These are phyloP conservation scores for Isatis lusitanica DNA, from an alignment of 441 rosid species.

Conservation along the genomic window DNA sequence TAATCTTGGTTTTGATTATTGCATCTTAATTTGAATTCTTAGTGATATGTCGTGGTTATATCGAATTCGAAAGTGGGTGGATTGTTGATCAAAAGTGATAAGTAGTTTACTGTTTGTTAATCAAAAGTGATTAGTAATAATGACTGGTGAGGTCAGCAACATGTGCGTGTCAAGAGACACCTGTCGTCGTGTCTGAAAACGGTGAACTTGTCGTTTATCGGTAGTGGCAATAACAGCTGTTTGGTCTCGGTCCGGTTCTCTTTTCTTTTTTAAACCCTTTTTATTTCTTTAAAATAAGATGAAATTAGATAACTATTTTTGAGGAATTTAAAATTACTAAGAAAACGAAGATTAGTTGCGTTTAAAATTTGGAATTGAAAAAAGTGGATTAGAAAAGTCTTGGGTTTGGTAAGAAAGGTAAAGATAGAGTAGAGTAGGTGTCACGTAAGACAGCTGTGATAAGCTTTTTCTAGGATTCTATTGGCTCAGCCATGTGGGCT, in stretches of 20 bases:
- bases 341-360: neutral
- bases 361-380: neutral
- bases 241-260: constrained; percentile 4
- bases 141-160: constrained; percentile 8
- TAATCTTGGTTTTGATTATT: neutral
- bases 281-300: neutral
- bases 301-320: neutral
- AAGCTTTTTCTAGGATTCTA: neutral
- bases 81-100: neutral
- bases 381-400: constrained; percentile 8
- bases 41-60: neutral
- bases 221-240: constrained; percentile 27
- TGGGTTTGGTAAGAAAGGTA: constrained; percentile 25
- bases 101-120: neutral
- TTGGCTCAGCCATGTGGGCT: constrained; percentile 19
- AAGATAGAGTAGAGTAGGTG: constrained; percentile 13
- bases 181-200: neutral
- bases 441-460: constrained; percentile 29
- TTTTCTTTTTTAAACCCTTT: neutral
- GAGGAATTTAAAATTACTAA: neutral
- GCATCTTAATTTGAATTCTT: neutral
- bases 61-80: too few species aligned
- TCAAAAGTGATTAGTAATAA: constrained; percentile 4
- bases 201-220: constrained; percentile 31
- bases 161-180: constrained; percentile 18